A percentile compares a stretch with the other conserved stretches of the same genome.
Conservation (phyloP, 495 filamentous ascomycete species). For the Xylaria venustula region DNA sequence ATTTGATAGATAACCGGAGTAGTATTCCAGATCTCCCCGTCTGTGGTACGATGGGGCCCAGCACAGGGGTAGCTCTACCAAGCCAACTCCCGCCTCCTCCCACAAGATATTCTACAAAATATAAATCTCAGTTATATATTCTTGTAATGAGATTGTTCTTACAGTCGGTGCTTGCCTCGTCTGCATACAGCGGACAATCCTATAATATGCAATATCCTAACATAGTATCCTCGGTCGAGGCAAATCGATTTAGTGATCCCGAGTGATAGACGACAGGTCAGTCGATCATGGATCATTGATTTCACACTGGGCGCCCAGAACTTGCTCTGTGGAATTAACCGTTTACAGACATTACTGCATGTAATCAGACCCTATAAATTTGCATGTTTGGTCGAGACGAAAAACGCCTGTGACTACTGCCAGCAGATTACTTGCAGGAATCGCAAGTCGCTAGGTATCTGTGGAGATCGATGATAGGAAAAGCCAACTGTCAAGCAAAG, state of each 20-base stretch:
- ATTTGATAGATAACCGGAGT: conserved; percentile 17
- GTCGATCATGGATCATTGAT: conserved; percentile 1
- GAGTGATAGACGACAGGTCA: conserved; percentile 9
- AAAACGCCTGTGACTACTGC: neutral
- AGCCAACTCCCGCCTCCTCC: neutral
- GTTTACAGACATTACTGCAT: conserved; percentile 12
- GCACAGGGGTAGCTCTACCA: conserved; percentile 5
- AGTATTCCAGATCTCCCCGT: conserved; percentile 12
- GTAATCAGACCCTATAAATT: neutral
- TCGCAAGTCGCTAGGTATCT: neutral
- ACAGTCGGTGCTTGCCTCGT: too few species aligned
- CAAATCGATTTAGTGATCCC: neutral
- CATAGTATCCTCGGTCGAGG: neutral
- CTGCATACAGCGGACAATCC: too few species aligned
- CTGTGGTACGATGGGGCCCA: neutral
- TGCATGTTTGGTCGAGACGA: neutral
- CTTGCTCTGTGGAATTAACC: neutral
- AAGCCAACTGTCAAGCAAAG: neutral
- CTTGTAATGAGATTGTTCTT: too few species aligned
- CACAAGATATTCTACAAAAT: neutral
- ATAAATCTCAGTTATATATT: too few species aligned
- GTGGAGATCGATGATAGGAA: neutral
- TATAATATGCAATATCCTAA: neutral
- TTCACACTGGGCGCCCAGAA: neutral
- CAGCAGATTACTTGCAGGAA: conserved; percentile 5